Evolutionary conservation across 2,329 filamentous ascomycete genomes (phyloP).

Genomic region (Cladophialophora exuberans): DNA sequence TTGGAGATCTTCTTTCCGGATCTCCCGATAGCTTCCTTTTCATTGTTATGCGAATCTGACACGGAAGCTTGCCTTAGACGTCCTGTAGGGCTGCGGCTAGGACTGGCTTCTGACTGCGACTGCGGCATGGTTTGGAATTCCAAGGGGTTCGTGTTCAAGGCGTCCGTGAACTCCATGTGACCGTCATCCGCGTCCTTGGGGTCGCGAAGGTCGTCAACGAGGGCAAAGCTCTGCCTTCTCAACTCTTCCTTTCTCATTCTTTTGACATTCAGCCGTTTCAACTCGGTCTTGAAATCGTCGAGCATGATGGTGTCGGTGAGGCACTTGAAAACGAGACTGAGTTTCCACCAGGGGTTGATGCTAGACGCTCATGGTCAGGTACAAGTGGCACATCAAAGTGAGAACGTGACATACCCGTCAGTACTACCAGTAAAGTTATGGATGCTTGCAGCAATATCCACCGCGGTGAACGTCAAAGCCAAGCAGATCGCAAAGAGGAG

Average conservation of each 20-base stretch:
- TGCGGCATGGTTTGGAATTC: slow-evolving; percentile 17
- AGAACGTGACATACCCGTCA: slow-evolving; percentile 26
- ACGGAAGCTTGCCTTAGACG: slow-evolving; percentile 27
- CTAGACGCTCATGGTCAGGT: slow-evolving; percentile 9
- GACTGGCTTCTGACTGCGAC: not conserved
- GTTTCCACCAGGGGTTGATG: slow-evolving; percentile 67
- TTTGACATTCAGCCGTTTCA: slow-evolving; percentile 32
- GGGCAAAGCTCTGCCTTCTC: slow-evolving; percentile 27
- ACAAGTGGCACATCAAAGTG: not conserved
- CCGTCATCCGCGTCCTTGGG: slow-evolving; percentile 20
- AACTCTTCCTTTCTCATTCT: slow-evolving; percentile 31
- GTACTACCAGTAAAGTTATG: slow-evolving; percentile 36
- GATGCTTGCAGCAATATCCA: slow-evolving; percentile 65
- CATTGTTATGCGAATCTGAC: slow-evolving; percentile 2
- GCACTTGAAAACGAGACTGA: slow-evolving; percentile 67
- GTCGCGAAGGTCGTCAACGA: slow-evolving; percentile 25
- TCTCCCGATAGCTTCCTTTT: slow-evolving; percentile 16
- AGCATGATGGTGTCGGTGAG: slow-evolving; percentile 68
- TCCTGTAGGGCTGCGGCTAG: slow-evolving; percentile 15
- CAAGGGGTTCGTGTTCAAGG: slow-evolving; percentile 21
- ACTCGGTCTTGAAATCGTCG: slow-evolving; percentile 67
- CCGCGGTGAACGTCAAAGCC: slow-evolving; percentile 61
- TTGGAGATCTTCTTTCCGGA: slow-evolving; percentile 23
- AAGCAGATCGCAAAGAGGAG: slow-evolving; percentile 64
- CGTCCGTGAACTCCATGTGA: slow-evolving; percentile 29